These are phyloP conservation scores for Colletotrichum euphorbiae DNA, from an alignment of 2,329 filamentous ascomycete genomes.

Conservation along the genomic window DNA sequence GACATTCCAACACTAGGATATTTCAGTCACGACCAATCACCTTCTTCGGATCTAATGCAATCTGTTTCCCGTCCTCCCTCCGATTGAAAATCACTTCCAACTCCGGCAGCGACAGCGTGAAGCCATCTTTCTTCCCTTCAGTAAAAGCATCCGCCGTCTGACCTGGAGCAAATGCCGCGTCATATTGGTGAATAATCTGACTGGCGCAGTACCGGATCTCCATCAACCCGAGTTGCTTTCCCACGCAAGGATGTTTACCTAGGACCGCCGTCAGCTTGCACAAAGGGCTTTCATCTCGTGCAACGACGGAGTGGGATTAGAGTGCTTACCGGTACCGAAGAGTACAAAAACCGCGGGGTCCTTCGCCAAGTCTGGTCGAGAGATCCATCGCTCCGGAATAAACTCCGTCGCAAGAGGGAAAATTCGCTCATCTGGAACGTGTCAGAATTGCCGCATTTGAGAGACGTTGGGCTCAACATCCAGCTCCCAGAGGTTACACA, in stretches of 20 bases:
- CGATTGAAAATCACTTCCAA: slow-evolving; percentile 36
- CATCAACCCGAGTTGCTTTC: slow-evolving; percentile 52
- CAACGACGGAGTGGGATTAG: not conserved
- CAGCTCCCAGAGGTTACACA: not conserved
- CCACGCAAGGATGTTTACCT: slow-evolving; percentile 51
- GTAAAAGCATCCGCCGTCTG: slow-evolving; percentile 25
- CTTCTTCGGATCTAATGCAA: not conserved
- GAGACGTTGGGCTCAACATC: not conserved
- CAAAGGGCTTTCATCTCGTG: not conserved
- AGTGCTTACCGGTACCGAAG: slow-evolving; percentile 44
- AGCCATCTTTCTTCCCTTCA: slow-evolving; percentile 32
- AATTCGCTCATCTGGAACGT: slow-evolving; percentile 35
- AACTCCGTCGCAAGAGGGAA: slow-evolving; percentile 43
- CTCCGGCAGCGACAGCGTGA: slow-evolving; percentile 35
- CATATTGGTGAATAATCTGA: slow-evolving; percentile 35
- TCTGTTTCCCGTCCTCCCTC: slow-evolving; percentile 18
- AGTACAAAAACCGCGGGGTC: slow-evolving; percentile 44
- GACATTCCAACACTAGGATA: slow-evolving; percentile 9
- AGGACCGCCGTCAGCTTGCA: not conserved
- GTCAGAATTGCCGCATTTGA: not conserved
- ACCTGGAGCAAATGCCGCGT: slow-evolving; percentile 31
- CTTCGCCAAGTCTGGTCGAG: slow-evolving; percentile 38
- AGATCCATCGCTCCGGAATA: slow-evolving; percentile 44
- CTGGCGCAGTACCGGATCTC: slow-evolving; percentile 44
- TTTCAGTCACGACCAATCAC: not conserved